These are phyloP conservation scores for Silene coronaria DNA, from an alignment of 179 eudicot species.

Conservation along the genomic window DNA sequence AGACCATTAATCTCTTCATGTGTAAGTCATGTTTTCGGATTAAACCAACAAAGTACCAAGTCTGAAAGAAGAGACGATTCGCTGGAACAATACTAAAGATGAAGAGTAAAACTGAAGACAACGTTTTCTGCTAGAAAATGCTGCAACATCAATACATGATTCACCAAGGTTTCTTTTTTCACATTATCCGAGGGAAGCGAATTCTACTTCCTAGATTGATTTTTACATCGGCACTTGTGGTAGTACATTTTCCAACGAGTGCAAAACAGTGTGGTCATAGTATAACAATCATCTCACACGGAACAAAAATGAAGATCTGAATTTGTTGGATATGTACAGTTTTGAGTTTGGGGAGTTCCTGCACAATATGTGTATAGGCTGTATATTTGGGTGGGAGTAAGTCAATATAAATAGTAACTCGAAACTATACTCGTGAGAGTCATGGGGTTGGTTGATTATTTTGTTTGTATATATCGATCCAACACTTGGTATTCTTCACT, in stretches of 20 bases:
- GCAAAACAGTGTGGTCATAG: neutral
- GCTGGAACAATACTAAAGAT: neutral
- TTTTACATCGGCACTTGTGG: neutral
- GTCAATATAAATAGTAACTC: neutral
- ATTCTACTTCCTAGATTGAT: neutral
- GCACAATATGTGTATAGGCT: conserved; percentile 11
- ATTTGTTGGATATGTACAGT: neutral
- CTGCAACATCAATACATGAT: too few species aligned
- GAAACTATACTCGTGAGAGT: neutral
- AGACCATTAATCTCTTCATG: too few species aligned
- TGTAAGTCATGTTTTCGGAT: too few species aligned
- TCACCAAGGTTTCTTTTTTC: too few species aligned
- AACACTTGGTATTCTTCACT: conserved; percentile 29
- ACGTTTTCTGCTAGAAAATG: neutral
- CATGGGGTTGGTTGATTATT: conserved; percentile 7
- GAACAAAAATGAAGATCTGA: neutral
- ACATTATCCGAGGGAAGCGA: neutral
- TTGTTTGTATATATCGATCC: conserved; percentile 30
- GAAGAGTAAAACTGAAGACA: neutral
- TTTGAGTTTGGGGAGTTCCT: neutral
- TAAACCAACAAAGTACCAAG: too few species aligned
- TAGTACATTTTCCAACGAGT: neutral
- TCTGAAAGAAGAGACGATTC: neutral
- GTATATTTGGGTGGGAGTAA: neutral
- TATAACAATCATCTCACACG: neutral